phyloP scores from a whole-genome alignment of 2,329 filamentous ascomycete species.

The Penicillium sp. region DNA sequence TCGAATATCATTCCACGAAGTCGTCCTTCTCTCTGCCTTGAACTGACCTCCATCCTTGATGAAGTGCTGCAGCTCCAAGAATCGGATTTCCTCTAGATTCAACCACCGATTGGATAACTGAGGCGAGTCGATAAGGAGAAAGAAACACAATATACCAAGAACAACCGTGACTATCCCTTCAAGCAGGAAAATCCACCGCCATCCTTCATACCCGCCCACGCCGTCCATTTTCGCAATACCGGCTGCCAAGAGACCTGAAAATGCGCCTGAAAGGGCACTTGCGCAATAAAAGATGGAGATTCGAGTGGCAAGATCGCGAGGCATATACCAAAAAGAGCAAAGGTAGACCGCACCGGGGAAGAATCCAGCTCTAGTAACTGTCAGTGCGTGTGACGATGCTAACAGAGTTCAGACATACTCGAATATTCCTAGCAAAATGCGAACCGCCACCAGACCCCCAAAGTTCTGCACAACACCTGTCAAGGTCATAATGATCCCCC shows the following conservation, averaged over 20 bases:
- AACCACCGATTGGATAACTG: conserved; percentile 39
- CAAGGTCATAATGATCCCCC: conserved; percentile 18
- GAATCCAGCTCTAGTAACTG: conserved; percentile 25
- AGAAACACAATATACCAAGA: conserved; percentile 41
- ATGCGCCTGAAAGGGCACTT: conserved; percentile 46
- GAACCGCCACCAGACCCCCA: conserved; percentile 9
- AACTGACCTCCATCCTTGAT: conserved; percentile 28
- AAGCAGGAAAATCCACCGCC: conserved; percentile 51
- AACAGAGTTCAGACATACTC: conserved; percentile 17
- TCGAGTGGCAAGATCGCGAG: conserved; percentile 17
- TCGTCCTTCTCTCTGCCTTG: conserved; percentile 22
- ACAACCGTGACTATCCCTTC: conserved; percentile 47
- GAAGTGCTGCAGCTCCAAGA: conserved; percentile 38
- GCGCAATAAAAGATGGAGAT: conserved; percentile 26
- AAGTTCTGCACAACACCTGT: conserved; percentile 19
- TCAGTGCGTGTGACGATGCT: too few species aligned
- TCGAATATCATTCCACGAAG: conserved; percentile 36
- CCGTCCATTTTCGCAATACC: conserved; percentile 51
- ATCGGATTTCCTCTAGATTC: conserved; percentile 37
- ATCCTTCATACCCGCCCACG: conserved; percentile 44
- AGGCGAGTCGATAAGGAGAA: conserved; percentile 45
- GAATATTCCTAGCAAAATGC: conserved; percentile 14
- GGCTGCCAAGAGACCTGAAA: conserved; percentile 51
- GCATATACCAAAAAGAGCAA: conserved; percentile 25
- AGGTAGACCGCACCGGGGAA: conserved; percentile 28